Percentiles rank a stretch among this genome's conserved stretches.
phyloP scores from a whole-genome alignment of 1,139 yeast genomes.

The Yamadazyma oceani region DNA sequence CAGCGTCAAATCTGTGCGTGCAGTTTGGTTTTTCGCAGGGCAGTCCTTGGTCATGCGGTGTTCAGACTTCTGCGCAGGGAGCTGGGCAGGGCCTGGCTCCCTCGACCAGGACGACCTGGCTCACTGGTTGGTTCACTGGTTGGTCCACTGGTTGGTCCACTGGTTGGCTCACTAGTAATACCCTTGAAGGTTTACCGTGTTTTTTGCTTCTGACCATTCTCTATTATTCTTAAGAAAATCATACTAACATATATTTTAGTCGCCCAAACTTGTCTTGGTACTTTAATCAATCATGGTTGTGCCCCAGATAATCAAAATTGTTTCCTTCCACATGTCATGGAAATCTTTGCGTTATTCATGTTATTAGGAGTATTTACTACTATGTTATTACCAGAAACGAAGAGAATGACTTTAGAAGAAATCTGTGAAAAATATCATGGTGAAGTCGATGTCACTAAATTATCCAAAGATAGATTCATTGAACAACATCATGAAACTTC shows the following conservation, averaged over 20 bases:
- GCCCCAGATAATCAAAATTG: slow-evolving; percentile 57
- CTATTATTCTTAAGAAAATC: too few relatives aligned
- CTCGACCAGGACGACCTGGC: too few relatives aligned
- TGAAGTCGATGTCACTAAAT: slow-evolving; percentile 57
- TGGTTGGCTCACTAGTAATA: too few relatives aligned
- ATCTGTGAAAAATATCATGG: slow-evolving; percentile 76
- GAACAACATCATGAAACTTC: slow-evolving; percentile 31
- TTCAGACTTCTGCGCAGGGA: too few relatives aligned
- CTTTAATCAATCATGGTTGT: slow-evolving; percentile 77
- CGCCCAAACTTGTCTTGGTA: slow-evolving; percentile 89
- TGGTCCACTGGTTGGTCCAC: too few relatives aligned
- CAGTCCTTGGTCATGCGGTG: too few relatives aligned
- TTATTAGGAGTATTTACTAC: slow-evolving; percentile 67
- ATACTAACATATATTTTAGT: background rate
- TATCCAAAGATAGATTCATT: slow-evolving; percentile 37
- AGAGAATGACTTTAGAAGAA: slow-evolving; percentile 84
- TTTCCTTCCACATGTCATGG: slow-evolving; percentile 89
- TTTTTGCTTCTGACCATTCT: too few relatives aligned
- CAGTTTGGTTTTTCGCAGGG: too few relatives aligned
- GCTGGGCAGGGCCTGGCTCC: too few relatives aligned
- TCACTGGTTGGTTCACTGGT: too few relatives aligned
- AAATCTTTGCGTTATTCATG: slow-evolving; percentile 90
- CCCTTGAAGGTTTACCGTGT: too few relatives aligned
- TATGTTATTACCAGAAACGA: slow-evolving; percentile 81
- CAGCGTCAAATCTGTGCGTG: too few relatives aligned